Evolutionary conservation across 176 grass and related monocot genomes (phyloP), one percentile per base, ranked within the genome.

Genomic region (Oropetium thomaeum): DNA sequence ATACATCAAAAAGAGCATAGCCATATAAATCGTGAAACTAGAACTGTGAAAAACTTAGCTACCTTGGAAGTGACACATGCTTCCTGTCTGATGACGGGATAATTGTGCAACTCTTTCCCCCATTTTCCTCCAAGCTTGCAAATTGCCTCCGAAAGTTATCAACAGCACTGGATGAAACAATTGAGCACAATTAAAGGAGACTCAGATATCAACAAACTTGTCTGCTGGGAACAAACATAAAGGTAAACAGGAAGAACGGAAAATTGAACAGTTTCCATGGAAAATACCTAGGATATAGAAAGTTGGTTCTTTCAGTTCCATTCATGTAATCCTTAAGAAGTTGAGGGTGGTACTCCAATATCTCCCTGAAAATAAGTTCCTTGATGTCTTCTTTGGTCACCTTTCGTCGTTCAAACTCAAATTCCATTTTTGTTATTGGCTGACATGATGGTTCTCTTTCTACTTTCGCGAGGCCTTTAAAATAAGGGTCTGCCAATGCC

Each of bases 81-180:
- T 99, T 99, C 65, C 96, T 90, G 60, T 99, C 89, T 6, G 65
- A 76, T 1, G 65, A 69, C 19, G 84, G 80, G 55, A 76, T 59
- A n/a, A 80, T 66, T 55, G 80, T 67, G 26, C 77, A 84, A 57
- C 66, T 82, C 89, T 88, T 96, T 49, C 87, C 96, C 78, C 86
- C 89, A 89, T 96, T 90, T 67, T 96, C 96, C 87, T 99, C 96
- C 60, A 99, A 86, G 74, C 92, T 80, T 23, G 92, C 80, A 80
- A 99, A 96, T 92, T 99, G 96, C 79, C 89, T 99, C 70, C 89
- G 90, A 47, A 99, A 99, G 71, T 99, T 90, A 81, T 99, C 96
- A 59, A 96, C 82, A 41, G 96, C 96, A 54, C 96, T 99, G 75
- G 32, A 85, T 16, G 70, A 84, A 79, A 70, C 39, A 62, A 57